Evolutionary conservation across 495 filamentous ascomycete species (phyloP).

Genomic region (Letharia columbiana): DNA sequence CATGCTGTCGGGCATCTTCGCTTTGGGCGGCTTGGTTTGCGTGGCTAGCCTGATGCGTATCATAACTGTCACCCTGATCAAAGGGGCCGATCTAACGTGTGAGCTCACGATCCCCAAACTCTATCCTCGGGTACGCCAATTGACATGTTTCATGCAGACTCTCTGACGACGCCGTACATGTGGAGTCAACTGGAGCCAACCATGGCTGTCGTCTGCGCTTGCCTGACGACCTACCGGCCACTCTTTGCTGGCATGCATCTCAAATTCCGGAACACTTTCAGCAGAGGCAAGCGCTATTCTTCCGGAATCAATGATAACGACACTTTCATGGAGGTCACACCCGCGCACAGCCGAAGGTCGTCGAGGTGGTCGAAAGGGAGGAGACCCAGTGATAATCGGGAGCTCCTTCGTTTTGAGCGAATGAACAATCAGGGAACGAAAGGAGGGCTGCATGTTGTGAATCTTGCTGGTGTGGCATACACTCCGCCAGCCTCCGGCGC

Average conservation of each 20-base stretch:
- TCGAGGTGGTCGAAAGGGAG: constrained; percentile 3
- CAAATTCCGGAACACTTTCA: constrained; percentile 3
- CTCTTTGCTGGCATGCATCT: constrained; percentile 9
- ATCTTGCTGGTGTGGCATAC: not conserved
- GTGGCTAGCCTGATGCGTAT: constrained; percentile 30
- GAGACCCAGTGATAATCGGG: not conserved
- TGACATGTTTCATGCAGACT: constrained; percentile 2
- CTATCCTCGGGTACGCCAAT: not conserved
- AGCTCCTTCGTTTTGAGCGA: constrained; percentile 9
- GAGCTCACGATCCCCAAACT: not conserved
- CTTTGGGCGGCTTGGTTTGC: constrained; percentile 29
- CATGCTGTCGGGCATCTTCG: constrained; percentile 24
- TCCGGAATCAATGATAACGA: not conserved
- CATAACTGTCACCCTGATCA: constrained; percentile 21
- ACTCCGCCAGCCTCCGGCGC: not conserved
- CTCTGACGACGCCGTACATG: constrained; percentile 14
- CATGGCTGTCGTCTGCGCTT: constrained; percentile 21
- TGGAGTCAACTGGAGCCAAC: constrained; percentile 20
- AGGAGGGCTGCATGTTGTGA: not conserved
- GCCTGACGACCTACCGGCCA: constrained; percentile 18
- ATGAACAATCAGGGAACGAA: not conserved
- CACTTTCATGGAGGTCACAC: not conserved
- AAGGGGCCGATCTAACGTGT: constrained; percentile 13
- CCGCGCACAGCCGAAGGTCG: not conserved
- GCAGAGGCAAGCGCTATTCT: not conserved